These are phyloP conservation scores for Cruciata laevipes DNA, from an alignment of 257 asterid species.

Conservation along the genomic window DNA sequence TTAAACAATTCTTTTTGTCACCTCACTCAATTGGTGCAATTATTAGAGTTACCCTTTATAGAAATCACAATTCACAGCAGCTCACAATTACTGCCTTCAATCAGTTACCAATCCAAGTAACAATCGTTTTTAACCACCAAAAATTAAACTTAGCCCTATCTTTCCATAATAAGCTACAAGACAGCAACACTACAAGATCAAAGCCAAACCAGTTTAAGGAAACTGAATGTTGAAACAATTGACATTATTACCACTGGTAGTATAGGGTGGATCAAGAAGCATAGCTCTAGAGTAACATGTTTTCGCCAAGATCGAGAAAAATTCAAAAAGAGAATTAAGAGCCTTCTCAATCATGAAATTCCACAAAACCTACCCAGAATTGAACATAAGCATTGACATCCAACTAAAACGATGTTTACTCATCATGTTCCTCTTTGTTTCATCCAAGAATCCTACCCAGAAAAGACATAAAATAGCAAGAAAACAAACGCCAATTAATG, in stretches of 20 bases:
- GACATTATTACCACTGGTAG: not conserved
- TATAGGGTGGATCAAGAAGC: conserved; percentile 10
- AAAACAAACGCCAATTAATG: conserved; percentile 4
- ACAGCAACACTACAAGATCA: not conserved
- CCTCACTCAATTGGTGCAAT: not conserved
- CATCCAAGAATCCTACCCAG: conserved; percentile 4
- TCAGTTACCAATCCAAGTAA: not conserved
- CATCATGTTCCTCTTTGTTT: conserved; percentile 15
- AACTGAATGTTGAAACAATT: not conserved
- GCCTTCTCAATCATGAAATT: conserved; percentile 22
- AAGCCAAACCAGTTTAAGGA: not conserved
- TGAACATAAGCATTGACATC: conserved; percentile 13
- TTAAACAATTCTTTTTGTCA: not conserved
- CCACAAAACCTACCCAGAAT: conserved; percentile 20
- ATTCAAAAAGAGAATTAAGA: conserved; percentile 17
- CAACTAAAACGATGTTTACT: not conserved
- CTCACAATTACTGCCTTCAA: not conserved
- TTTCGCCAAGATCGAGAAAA: conserved; percentile 18
- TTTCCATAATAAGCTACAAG: not conserved
- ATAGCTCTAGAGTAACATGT: conserved; percentile 22
- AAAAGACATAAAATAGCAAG: conserved; percentile 11
- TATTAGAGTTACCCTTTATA: conserved; percentile 4
- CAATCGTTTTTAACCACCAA: not conserved
- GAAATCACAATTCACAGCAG: not conserved
- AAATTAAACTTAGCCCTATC: not conserved